Base-by-base conservation (phyloP, 1,284 basidiomycete species). In the Tetrapyrgos nigripes region DNA sequence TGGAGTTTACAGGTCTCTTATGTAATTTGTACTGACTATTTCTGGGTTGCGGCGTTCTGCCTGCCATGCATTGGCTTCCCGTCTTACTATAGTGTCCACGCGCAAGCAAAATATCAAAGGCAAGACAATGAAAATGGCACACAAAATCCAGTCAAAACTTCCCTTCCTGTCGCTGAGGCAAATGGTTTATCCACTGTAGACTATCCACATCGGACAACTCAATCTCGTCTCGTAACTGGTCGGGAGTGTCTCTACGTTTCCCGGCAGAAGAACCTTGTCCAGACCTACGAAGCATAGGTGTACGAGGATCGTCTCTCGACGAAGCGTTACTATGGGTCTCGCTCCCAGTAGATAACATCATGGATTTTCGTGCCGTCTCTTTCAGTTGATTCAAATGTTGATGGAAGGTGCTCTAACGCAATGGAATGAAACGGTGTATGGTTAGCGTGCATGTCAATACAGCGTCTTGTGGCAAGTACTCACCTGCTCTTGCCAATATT, bases 401-500 rank as follows among this genome's bases (percentile, higher is more conserved):
- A 61, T 90, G 88, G 79, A 91, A 88, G 9, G 87, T 83, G 64
- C 88, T 89, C 87, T 91, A n/a, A n/a, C n/a, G 56, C 17, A 60
- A 40, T 17, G 21, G 33, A 51, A 31, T n/a, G 21, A 31, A 52
- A 29, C 29, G 8, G 29, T 60, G 50, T 44, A 44, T 11, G 56
- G 24, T 23, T 53, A 31, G 43, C n/a, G 37, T 46, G 17, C 24
- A 46, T 28, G 17, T 51, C 45, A n/a, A 26, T 9, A 48, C 19
- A 27, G 31, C 6, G 54, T n/a, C n/a, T n/a, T n/a, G n/a, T n/a
- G n/a, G n/a, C n/a, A 8, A 40, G 23, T 43, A 59, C 75, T 57
- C 63, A 88, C 89, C 81, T 93, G 92, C 77, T 95, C 93, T 65
- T 88, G 87, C 88, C 93, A 94, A 75, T 95, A 94, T 67, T 93